Evolutionary conservation across 768 basidiomycete species (phyloP).

Genomic region (Fomitopsis serialis): DNA sequence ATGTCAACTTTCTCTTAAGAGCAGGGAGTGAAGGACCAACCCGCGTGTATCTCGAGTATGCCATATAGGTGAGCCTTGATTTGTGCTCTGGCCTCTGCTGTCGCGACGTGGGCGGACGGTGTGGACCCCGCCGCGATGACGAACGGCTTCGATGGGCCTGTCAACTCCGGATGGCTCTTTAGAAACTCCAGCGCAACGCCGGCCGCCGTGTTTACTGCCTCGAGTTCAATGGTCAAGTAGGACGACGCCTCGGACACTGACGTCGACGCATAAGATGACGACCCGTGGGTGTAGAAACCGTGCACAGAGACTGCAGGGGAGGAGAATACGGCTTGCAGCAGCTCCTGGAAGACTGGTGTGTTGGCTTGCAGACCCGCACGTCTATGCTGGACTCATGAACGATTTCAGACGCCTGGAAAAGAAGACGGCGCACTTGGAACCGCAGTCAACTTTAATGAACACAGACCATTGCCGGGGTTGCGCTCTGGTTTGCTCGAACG

Average conservation of each 20-base stretch:
- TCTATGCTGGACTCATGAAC: slow-evolving; percentile 30
- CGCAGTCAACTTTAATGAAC: slow-evolving; percentile 79
- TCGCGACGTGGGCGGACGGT: slow-evolving; percentile 79
- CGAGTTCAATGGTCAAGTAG: slow-evolving; percentile 66
- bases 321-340: slow-evolving; percentile 47
- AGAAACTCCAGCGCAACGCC: slow-evolving; percentile 46
- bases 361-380: slow-evolving; percentile 64
- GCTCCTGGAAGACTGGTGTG: slow-evolving; percentile 47
- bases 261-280: slow-evolving; percentile 72
- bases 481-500: slow-evolving; percentile 42
- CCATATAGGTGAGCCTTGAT: slow-evolving; percentile 50
- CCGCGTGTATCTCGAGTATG: slow-evolving; percentile 58
- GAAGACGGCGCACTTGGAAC: slow-evolving; percentile 53
- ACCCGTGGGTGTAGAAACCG: slow-evolving; percentile 82
- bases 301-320: slow-evolving; percentile 59
- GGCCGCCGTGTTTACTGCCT: slow-evolving; percentile 64
- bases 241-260: slow-evolving; percentile 58
- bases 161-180: slow-evolving; percentile 27
- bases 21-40: slow-evolving; percentile 27
- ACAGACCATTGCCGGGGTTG: slow-evolving; percentile 56
- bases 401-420: background rate
- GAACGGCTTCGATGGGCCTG: slow-evolving; percentile 42
- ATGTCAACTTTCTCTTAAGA: background rate
- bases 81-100: slow-evolving; percentile 39
- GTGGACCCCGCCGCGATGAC: slow-evolving; percentile 84